A percentile compares a stretch with the other conserved stretches of the same genome.
phyloP scores from a whole-genome alignment of 2,329 filamentous ascomycete species.

The Tolypocladium nubicola region DNA sequence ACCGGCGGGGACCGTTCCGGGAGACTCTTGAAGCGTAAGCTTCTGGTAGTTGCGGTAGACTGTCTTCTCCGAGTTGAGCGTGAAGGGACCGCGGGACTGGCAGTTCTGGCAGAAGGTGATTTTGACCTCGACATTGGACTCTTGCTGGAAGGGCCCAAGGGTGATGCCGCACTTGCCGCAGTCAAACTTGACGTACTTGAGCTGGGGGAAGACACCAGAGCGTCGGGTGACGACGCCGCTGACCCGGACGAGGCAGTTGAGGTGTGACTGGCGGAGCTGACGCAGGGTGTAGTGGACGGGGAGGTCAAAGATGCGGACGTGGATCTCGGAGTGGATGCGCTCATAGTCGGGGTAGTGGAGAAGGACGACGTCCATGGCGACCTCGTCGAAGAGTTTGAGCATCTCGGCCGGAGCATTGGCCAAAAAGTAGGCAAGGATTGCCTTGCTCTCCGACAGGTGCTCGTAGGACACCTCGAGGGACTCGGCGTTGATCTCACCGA shows the following conservation, averaged over 20 bases:
- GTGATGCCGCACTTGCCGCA: slow-evolving; percentile 88
- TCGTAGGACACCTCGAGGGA: slow-evolving; percentile 94
- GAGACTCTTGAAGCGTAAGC: slow-evolving; percentile 90
- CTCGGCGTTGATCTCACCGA: slow-evolving; percentile 96
- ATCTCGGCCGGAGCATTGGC: slow-evolving; percentile 94
- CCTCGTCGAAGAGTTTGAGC: slow-evolving; percentile 90
- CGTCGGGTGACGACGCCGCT: slow-evolving; percentile 91
- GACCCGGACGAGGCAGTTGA: slow-evolving; percentile 91
- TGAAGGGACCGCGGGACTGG: slow-evolving; percentile 90
- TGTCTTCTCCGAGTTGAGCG: slow-evolving; percentile 91
- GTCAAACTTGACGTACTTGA: slow-evolving; percentile 98
- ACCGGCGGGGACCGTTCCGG: slow-evolving; percentile 90
- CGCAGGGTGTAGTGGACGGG: slow-evolving; percentile 92
- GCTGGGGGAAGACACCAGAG: slow-evolving; percentile 90
- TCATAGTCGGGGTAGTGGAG: slow-evolving; percentile 97
- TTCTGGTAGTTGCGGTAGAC: slow-evolving; percentile 99
- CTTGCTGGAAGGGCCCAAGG: slow-evolving; percentile 92
- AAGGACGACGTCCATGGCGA: slow-evolving; percentile 91
- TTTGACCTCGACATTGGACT: slow-evolving; percentile 92
- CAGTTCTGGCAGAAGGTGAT: slow-evolving; percentile 95
- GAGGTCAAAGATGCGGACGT: slow-evolving; percentile 91
- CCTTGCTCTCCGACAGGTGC: slow-evolving; percentile 81
- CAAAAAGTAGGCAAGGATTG: slow-evolving; percentile 88
- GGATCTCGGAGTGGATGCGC: slow-evolving; percentile 93
- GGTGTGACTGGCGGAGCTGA: slow-evolving; percentile 85